These are phyloP conservation scores for Fragaria ananassa DNA, from an alignment of 306 rosid species.

Conservation along the genomic window DNA sequence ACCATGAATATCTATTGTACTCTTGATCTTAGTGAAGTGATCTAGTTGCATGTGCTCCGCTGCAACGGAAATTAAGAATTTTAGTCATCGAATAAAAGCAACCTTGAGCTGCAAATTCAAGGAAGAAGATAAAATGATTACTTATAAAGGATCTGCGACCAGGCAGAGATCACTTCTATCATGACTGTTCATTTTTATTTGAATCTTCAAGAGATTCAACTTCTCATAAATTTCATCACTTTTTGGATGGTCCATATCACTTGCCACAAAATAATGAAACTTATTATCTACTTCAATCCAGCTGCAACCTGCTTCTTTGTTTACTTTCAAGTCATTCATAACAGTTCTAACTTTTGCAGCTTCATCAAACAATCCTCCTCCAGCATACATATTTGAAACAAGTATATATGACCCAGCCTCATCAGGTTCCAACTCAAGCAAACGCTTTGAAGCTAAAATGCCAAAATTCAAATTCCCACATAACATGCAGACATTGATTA, in stretches of 20 bases:
- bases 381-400: conserved; percentile 47
- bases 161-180: conserved; percentile 1
- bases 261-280: conserved; percentile 52
- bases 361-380: conserved; percentile 44
- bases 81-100: neutral
- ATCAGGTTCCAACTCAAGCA: conserved; percentile 46
- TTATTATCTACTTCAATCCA: conserved; percentile 42
- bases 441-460: conserved; percentile 34
- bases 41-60: neutral
- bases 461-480: conserved; percentile 41
- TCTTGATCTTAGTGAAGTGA: neutral
- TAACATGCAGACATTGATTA: conserved; percentile 42
- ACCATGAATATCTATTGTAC: neutral
- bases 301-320: conserved; percentile 52
- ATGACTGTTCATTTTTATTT: conserved; percentile 9
- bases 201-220: conserved; percentile 31
- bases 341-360: conserved; percentile 51
- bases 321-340: conserved; percentile 46
- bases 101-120: neutral
- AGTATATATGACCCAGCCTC: conserved; percentile 52
- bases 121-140: neutral
- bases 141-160: neutral
- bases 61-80: neutral
- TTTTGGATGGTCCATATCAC: conserved; percentile 40
- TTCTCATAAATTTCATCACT: conserved; percentile 42